Conservation (phyloP, 2,329 filamentous ascomycete genomes). For the Beauveria varroae region DNA sequence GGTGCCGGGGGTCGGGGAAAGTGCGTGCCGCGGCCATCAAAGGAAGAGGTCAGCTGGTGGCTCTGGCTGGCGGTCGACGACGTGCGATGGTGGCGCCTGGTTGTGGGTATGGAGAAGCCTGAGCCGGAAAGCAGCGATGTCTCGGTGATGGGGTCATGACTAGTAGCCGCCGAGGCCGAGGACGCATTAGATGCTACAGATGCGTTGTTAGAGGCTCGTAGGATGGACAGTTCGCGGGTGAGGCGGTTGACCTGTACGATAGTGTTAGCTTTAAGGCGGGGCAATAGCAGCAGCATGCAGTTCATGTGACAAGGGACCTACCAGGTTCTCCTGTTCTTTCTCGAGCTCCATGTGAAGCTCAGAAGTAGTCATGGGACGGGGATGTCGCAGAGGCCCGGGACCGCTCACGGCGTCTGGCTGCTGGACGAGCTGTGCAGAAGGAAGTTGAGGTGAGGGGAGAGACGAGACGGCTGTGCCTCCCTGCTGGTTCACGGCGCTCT, state of each 20-base stretch:
- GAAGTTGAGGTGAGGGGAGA: constrained; percentile 23
- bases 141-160: constrained; percentile 40
- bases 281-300: not conserved
- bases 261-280: not conserved
- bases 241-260: constrained; percentile 73
- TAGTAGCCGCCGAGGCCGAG: constrained; percentile 48
- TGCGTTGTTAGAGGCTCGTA: constrained; percentile 65
- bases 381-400: constrained; percentile 73
- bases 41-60: constrained; percentile 29
- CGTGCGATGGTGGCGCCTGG: constrained; percentile 50
- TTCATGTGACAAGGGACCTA: constrained; percentile 34
- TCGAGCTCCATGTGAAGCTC: constrained; percentile 86
- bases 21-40: constrained; percentile 32
- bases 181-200: constrained; percentile 60
- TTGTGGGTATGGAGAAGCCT: constrained; percentile 49
- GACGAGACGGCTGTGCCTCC: constrained; percentile 21
- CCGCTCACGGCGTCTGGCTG: constrained; percentile 39
- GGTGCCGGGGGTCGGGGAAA: constrained; percentile 38
- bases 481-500: constrained; percentile 35
- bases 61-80: constrained; percentile 50
- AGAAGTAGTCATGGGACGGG: constrained; percentile 76
- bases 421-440: constrained; percentile 15
- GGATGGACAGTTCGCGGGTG: constrained; percentile 75
- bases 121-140: constrained; percentile 49
- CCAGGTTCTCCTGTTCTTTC: constrained; percentile 91